phyloP scores from a whole-genome alignment of 2,329 filamentous ascomycete genomes.

The Domatiomyces globalis region DNA sequence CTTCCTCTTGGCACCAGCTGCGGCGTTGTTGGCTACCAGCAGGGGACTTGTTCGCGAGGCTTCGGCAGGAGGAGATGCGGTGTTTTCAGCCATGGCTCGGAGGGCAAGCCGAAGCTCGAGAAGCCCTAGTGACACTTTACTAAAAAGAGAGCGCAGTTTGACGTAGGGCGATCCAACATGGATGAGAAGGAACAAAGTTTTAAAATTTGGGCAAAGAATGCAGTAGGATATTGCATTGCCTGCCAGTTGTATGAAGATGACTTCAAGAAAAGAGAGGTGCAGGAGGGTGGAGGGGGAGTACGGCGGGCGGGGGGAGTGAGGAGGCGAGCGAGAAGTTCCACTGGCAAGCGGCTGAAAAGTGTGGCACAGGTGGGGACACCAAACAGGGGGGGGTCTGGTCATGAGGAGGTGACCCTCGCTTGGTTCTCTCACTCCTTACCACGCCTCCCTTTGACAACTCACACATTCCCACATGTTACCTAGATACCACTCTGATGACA shows the following conservation, averaged over 20 bases:
- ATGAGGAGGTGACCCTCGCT: too few relatives aligned
- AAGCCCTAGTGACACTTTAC: background rate
- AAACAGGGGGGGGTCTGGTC: background rate
- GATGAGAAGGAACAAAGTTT: background rate
- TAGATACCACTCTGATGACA: too few relatives aligned
- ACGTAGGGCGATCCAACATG: background rate
- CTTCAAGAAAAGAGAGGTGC: background rate
- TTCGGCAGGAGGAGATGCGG: background rate
- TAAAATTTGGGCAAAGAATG: background rate
- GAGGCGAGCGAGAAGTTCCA: too few relatives aligned
- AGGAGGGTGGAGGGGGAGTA: background rate
- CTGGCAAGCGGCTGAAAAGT: background rate
- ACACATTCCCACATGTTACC: too few relatives aligned
- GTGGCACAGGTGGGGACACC: background rate
- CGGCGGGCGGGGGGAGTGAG: background rate
- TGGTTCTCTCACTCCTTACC: too few relatives aligned
- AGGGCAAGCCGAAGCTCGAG: background rate
- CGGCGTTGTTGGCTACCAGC: slow-evolving; percentile 5
- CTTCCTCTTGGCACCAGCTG: slow-evolving; percentile 37
- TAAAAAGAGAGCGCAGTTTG: background rate
- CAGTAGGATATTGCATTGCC: too few relatives aligned
- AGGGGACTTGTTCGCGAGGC: slow-evolving; percentile 5
- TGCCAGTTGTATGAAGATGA: too few relatives aligned
- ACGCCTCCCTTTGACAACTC: too few relatives aligned
- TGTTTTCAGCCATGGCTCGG: background rate